These are phyloP conservation scores for Ambrosia trifida DNA, from an alignment of 129 eudicot species.

Conservation along the genomic window DNA sequence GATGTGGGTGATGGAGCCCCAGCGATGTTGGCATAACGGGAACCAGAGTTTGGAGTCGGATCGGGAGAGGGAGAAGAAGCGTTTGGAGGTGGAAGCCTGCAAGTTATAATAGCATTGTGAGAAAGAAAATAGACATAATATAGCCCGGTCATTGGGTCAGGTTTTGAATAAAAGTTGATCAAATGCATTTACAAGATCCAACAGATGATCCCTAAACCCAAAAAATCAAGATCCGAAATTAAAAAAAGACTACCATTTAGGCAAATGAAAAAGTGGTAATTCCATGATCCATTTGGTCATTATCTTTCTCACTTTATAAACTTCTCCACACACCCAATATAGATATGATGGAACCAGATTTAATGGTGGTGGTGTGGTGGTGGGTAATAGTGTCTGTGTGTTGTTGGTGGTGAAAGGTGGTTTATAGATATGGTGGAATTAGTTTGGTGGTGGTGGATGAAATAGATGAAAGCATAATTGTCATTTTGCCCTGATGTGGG, in stretches of 20 bases:
- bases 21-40: no score
- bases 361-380: no score
- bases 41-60: no score
- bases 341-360: no score
- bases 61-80: no score
- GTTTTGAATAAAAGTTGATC: not conserved
- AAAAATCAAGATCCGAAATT: not conserved
- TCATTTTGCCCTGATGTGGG: no score
- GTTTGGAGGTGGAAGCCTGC: conserved; percentile 89
- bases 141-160: not conserved
- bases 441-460: no score
- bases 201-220: not conserved
- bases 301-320: not conserved
- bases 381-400: no score
- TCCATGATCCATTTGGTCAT: not conserved
- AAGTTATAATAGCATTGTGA: conserved; percentile 27
- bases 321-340: not conserved
- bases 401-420: no score
- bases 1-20: no score
- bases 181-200: not conserved
- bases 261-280: not conserved
- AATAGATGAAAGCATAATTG: no score
- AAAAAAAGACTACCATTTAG: not conserved
- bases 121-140: conserved; percentile 1
- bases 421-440: no score